Percentiles rank a stretch among this genome's conserved stretches.
Conservation (phyloP, 2,329 filamentous ascomycete species). For the Arthroderma sp. region DNA sequence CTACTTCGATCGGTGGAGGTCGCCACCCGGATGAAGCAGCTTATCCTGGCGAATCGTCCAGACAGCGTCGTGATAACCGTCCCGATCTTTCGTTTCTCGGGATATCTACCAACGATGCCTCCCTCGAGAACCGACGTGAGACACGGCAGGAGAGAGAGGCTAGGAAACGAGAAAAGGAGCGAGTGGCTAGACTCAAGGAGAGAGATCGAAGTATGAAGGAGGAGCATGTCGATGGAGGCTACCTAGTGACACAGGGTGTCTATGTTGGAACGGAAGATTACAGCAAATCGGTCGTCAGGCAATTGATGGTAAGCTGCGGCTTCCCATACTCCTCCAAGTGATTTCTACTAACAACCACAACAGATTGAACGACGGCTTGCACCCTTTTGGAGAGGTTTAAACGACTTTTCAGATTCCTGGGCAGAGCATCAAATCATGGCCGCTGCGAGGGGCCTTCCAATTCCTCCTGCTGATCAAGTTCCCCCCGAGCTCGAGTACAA, state of each 20-base stretch:
- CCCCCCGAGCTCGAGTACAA: constrained; percentile 52
- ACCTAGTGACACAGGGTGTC: constrained; percentile 81
- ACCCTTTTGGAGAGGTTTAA: constrained; percentile 87
- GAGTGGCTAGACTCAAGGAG: constrained; percentile 61
- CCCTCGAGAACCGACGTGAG: constrained; percentile 55
- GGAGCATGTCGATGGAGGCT: constrained; percentile 89
- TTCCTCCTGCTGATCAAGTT: constrained; percentile 73
- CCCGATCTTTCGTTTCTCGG: constrained; percentile 48
- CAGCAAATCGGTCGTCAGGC: constrained; percentile 73
- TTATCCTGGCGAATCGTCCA: constrained; percentile 10
- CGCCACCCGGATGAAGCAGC: constrained; percentile 5
- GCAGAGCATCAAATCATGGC: constrained; percentile 91
- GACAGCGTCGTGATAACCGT: constrained; percentile 36
- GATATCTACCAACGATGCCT: constrained; percentile 32
- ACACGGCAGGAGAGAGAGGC: constrained; percentile 87
- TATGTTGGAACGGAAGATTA: constrained; percentile 92
- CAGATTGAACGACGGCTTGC: constrained; percentile 87
- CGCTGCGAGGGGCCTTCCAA: constrained; percentile 66
- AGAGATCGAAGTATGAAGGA: constrained; percentile 80
- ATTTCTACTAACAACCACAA: constrained; percentile 9
- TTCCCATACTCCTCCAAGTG: background rate
- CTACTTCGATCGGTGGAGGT: background rate
- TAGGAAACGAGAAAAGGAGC: constrained; percentile 69
- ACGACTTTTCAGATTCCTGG: constrained; percentile 81
- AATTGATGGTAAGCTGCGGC: constrained; percentile 57